Conservation (phyloP, 1,139 yeast genomes). For the Saccharomyces hybrid region DNA sequence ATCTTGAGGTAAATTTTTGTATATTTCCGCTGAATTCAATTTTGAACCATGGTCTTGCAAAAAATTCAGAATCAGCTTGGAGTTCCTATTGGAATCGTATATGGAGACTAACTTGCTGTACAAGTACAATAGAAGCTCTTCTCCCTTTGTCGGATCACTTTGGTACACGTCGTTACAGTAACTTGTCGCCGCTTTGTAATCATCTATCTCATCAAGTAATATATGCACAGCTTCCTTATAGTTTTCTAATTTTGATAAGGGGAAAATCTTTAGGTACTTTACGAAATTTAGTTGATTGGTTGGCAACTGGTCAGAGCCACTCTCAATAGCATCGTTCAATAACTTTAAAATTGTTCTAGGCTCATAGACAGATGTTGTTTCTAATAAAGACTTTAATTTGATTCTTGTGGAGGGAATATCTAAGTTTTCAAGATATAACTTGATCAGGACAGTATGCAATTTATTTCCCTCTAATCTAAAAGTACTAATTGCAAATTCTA, state of each 20-base stretch:
- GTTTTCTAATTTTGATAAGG: conserved; percentile 52
- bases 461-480: conserved; percentile 35
- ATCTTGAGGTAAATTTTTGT: conserved; percentile 16
- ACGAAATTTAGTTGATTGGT: conserved; percentile 21
- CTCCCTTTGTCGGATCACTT: conserved; percentile 36
- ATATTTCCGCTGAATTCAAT: conserved; percentile 13
- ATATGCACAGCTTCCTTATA: conserved; percentile 62
- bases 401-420: conserved; percentile 24
- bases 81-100: background rate
- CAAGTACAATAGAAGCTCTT: conserved; percentile 30
- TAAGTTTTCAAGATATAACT: conserved; percentile 41
- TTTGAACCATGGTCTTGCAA: conserved; percentile 22
- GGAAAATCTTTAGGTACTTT: conserved; percentile 44
- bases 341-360: conserved; percentile 35
- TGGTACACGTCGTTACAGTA: conserved; percentile 52
- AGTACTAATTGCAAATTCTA: conserved; percentile 52
- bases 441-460: conserved; percentile 48
- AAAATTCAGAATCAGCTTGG: conserved; percentile 8
- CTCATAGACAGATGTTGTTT: conserved; percentile 36
- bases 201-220: conserved; percentile 50
- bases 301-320: background rate
- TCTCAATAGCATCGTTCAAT: conserved; percentile 30
- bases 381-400: conserved; percentile 37
- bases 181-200: conserved; percentile 48
- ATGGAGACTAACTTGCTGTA: conserved; percentile 14